These are phyloP conservation scores for Hypsizygus ulmarius DNA, from an alignment of 1,284 basidiomycete genomes.

Conservation along the genomic window DNA sequence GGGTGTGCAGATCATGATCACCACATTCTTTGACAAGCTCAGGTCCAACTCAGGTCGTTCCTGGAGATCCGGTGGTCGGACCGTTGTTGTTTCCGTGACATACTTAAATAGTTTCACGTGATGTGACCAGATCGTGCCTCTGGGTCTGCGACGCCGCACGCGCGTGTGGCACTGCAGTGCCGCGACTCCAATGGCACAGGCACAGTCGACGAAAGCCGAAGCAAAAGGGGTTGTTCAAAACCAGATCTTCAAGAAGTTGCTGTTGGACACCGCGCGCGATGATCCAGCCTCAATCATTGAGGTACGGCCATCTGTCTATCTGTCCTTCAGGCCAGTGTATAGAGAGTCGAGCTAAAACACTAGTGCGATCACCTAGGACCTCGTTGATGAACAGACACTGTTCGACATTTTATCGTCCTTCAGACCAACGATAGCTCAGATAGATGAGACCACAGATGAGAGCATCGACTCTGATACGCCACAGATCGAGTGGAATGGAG, in stretches of 20 bases:
- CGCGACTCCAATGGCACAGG: neutral
- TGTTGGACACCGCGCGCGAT: slow-evolving; percentile 10
- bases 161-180: neutral
- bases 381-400: slow-evolving; percentile 9
- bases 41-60: too few species aligned
- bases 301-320: slow-evolving; percentile 3
- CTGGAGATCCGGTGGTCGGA: too few species aligned
- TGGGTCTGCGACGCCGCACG: too few species aligned
- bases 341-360: neutral
- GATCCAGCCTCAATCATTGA: slow-evolving; percentile 4
- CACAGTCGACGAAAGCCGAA: neutral
- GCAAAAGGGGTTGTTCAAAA: neutral
- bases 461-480: neutral
- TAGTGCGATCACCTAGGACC: slow-evolving; percentile 1
- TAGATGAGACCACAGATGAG: neutral
- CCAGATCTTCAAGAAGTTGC: slow-evolving; percentile 1
- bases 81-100: too few species aligned
- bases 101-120: neutral
- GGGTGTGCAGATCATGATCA: too few species aligned
- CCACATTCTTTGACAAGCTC: too few species aligned
- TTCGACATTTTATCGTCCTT: slow-evolving; percentile 4
- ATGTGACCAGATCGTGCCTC: neutral
- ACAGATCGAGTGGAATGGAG: slow-evolving; percentile 1
- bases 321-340: neutral
- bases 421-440: neutral